Conservation (phyloP, 2,329 filamentous ascomycete species). For the Pseudogymnoascus sp. region DNA sequence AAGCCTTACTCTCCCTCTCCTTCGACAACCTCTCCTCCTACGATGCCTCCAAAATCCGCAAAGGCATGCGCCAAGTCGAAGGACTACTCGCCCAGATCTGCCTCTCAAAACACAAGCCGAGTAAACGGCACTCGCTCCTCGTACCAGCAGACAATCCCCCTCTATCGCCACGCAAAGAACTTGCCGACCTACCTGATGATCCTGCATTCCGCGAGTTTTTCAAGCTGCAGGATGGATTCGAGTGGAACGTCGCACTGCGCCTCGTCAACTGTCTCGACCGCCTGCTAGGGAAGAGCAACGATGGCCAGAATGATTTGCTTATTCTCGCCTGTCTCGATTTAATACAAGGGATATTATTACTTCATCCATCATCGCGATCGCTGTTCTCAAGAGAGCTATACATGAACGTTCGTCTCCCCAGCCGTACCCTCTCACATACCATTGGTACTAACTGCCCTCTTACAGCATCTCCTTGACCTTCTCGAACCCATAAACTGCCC, state of each 20-base stretch:
- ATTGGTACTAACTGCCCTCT: neutral
- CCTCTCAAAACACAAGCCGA: conserved; percentile 37
- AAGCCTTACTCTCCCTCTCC: conserved; percentile 80
- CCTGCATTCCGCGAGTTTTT: conserved; percentile 94
- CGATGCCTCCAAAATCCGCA: conserved; percentile 81
- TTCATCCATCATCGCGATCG: conserved; percentile 82
- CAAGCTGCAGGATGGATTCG: conserved; percentile 91
- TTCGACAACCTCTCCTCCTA: conserved; percentile 96
- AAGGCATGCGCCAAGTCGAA: conserved; percentile 89
- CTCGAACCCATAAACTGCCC: conserved; percentile 88
- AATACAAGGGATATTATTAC: conserved; percentile 76
- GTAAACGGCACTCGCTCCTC: conserved; percentile 23
- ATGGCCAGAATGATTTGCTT: conserved; percentile 77
- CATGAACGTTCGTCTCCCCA: conserved; percentile 69
- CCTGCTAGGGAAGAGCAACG: conserved; percentile 71
- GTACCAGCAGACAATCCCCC: conserved; percentile 31
- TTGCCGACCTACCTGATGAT: conserved; percentile 66
- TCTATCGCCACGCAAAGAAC: conserved; percentile 43
- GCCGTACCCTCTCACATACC: neutral
- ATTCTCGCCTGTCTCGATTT: conserved; percentile 83
- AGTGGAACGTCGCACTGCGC: conserved; percentile 90
- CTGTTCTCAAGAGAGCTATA: conserved; percentile 84
- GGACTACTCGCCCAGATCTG: conserved; percentile 91
- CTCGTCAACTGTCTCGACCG: conserved; percentile 80
- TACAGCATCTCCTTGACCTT: conserved; percentile 80